Evolutionary conservation across 192 early-diverging fungal genomes (phyloP).

Genomic region (Podochytrium sp.): DNA sequence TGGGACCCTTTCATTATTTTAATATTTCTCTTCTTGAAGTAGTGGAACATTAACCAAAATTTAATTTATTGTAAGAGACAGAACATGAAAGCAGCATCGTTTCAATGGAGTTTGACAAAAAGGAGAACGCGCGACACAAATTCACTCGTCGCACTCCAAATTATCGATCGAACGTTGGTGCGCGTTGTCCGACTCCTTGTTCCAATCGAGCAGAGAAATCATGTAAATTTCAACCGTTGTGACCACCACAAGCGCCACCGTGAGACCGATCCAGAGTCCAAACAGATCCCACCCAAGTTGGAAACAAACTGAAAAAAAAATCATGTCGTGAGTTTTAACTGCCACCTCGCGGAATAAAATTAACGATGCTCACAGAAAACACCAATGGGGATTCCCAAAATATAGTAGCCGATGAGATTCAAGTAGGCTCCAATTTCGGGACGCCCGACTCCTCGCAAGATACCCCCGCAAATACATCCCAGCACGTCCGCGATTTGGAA

Average conservation of each 20-base stretch:
- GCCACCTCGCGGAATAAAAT: slow-evolving; percentile 44
- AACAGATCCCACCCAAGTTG: slow-evolving; percentile 32
- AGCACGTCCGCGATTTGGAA: slow-evolving; percentile 55
- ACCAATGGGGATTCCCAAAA: slow-evolving; percentile 24
- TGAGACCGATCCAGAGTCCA: slow-evolving; percentile 54
- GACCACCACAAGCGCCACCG: slow-evolving; percentile 55
- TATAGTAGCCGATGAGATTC: slow-evolving; percentile 43
- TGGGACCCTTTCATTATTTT: too few relatives aligned
- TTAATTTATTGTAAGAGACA: too few relatives aligned
- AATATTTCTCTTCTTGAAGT: too few relatives aligned
- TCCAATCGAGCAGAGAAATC: slow-evolving; percentile 46
- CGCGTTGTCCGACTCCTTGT: slow-evolving; percentile 34
- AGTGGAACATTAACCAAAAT: too few relatives aligned
- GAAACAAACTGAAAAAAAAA: slow-evolving; percentile 47
- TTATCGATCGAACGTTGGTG: slow-evolving; percentile 6
- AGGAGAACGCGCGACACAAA: too few relatives aligned
- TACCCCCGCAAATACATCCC: slow-evolving; percentile 55
- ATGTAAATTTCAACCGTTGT: slow-evolving; percentile 44
- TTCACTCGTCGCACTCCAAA: background rate
- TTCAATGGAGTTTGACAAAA: too few relatives aligned
- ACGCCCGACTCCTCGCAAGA: slow-evolving; percentile 75
- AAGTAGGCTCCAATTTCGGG: slow-evolving; percentile 65
- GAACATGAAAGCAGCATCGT: too few relatives aligned
- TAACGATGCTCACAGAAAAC: background rate
- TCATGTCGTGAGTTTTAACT: slow-evolving; percentile 62